Evolutionary conservation across 805 yeast species (phyloP).

Genomic region (Nakazawaea molendinolei): DNA sequence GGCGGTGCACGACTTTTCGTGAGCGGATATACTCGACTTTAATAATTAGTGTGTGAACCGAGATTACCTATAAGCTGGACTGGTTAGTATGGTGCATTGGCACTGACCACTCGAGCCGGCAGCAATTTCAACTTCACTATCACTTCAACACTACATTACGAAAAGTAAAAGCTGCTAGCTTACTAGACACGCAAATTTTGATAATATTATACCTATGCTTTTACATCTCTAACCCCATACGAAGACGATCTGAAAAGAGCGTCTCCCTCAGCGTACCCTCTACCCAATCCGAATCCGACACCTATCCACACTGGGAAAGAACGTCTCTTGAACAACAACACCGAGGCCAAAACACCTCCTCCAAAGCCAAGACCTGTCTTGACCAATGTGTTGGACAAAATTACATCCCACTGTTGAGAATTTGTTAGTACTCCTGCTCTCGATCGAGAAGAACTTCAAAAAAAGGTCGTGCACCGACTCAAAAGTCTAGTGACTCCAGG

Average conservation of each 20-base stretch:
- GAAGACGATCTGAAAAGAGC: slow-evolving; percentile 87
- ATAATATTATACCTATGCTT: slow-evolving; percentile 35
- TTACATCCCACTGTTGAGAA: slow-evolving; percentile 77
- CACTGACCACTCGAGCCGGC: no score
- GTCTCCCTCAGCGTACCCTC: slow-evolving; percentile 98
- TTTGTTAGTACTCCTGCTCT: slow-evolving; percentile 1
- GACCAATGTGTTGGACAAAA: slow-evolving; percentile 86
- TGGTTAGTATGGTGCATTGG: no score
- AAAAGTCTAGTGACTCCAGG: neutral
- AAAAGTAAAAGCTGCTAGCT: no score
- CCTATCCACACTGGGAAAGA: slow-evolving; percentile 98
- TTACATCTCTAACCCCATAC: slow-evolving; percentile 70
- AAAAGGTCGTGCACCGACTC: neutral
- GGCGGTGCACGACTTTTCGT: no score
- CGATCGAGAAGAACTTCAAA: no score
- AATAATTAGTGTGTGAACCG: no score
- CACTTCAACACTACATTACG: no score
- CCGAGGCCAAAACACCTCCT: slow-evolving; percentile 90
- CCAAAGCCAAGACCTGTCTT: slow-evolving; percentile 97
- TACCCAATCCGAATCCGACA: slow-evolving; percentile 94
- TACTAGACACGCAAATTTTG: no score
- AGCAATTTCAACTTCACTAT: no score
- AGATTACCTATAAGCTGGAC: no score
- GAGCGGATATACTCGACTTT: no score
- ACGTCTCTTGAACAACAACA: slow-evolving; percentile 85